phyloP scores from a whole-genome alignment of 2,329 filamentous ascomycete genomes.

The Plenodomus lindquistii region DNA sequence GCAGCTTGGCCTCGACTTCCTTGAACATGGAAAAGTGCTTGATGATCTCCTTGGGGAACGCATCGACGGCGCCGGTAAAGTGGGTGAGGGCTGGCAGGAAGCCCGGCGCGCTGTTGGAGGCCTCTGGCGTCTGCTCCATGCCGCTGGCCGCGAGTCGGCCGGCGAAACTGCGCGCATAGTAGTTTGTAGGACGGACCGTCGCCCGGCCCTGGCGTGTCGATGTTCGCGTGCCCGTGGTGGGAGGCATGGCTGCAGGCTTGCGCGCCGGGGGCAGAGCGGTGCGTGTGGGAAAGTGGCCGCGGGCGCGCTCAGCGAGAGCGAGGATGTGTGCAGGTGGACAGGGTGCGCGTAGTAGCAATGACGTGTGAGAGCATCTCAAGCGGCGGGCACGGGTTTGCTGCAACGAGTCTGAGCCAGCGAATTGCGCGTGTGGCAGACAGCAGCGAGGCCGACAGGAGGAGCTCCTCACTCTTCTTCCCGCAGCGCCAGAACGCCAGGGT shows the following conservation, averaged over 20 bases:
- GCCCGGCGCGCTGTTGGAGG: conserved; percentile 46
- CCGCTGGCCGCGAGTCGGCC: conserved; percentile 41
- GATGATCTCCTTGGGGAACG: conserved; percentile 91
- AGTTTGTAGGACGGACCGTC: conserved; percentile 54
- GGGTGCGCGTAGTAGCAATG: conserved; percentile 19
- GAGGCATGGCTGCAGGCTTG: conserved; percentile 37
- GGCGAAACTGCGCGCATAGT: conserved; percentile 55
- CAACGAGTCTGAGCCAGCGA: conserved; percentile 17
- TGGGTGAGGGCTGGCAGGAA: conserved; percentile 70
- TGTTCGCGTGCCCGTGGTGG: conserved; percentile 38
- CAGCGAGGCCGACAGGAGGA: conserved; percentile 17
- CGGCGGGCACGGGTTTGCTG: conserved; percentile 22
- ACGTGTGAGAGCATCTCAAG: conserved; percentile 36
- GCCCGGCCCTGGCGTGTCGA: conserved; percentile 53
- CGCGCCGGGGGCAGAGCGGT: conserved; percentile 13
- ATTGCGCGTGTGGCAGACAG: conserved; percentile 18
- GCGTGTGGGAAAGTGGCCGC: conserved; percentile 18
- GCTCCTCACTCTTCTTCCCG: conserved; percentile 2
- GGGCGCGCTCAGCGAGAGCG: conserved; percentile 27
- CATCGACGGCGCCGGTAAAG: conserved; percentile 90
- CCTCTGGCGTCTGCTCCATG: conserved; percentile 45
- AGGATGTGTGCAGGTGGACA: conserved; percentile 15
- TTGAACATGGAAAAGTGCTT: conserved; percentile 94
- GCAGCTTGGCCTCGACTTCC: conserved; percentile 97
- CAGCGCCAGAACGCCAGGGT: conserved; percentile 12